Evolutionary conservation across 495 filamentous ascomycete species (phyloP).

Genomic region (Bryoglossum gracile): DNA sequence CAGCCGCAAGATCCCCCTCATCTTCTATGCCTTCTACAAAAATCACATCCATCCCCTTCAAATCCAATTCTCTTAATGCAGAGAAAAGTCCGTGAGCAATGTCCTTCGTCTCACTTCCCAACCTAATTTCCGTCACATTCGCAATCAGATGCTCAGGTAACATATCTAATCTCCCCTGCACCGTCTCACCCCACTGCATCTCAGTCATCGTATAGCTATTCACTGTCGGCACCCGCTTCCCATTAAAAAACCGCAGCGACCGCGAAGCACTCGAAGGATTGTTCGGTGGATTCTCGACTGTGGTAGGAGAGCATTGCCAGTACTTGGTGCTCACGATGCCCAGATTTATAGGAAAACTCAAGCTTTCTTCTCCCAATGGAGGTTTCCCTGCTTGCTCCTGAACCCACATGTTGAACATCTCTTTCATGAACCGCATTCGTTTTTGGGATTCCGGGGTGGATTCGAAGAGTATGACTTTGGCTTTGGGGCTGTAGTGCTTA

Average conservation of each 20-base stretch:
- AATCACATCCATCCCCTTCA: constrained; percentile 71
- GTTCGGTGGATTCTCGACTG: neutral
- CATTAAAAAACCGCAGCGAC: neutral
- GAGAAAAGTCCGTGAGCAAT: constrained; percentile 86
- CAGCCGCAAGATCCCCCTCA: constrained; percentile 76
- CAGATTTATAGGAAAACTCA: constrained; percentile 34
- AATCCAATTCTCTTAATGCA: constrained; percentile 77
- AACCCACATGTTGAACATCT: neutral
- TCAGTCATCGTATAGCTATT: neutral
- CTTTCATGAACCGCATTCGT: neutral
- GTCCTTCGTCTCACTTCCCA: constrained; percentile 60
- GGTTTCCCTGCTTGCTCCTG: neutral
- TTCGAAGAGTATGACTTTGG: constrained; percentile 79
- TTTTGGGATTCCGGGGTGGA: neutral
- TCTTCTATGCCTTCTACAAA: constrained; percentile 87
- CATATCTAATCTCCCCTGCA: neutral
- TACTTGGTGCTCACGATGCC: constrained; percentile 41
- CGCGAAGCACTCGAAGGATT: no score
- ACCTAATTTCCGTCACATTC: constrained; percentile 47
- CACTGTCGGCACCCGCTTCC: neutral
- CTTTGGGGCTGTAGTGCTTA: constrained; percentile 91
- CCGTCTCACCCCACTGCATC: neutral
- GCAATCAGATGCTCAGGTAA: constrained; percentile 22
- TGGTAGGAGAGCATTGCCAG: constrained; percentile 25
- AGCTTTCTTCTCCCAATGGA: constrained; percentile 24